Evolutionary conservation across 2,329 filamentous ascomycete species (phyloP), one percentile per base, ranked within the genome.

Genomic region (Emericellopsis cladophorae): DNA sequence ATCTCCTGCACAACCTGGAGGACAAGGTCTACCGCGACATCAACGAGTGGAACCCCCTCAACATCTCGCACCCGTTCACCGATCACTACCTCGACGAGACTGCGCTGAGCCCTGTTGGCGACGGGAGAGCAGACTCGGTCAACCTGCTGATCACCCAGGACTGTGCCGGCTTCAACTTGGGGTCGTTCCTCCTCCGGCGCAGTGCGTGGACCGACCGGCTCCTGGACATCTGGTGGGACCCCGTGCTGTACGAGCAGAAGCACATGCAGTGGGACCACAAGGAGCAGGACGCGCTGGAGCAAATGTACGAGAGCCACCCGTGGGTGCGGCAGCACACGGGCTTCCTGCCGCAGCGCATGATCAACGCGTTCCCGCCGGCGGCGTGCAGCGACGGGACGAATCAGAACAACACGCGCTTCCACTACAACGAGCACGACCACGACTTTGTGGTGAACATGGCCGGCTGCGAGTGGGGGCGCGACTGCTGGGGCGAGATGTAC

Each of bases 201-300:
- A 86, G 85, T 53, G 69, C 79, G 22, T 98, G 89, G 86, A 86
- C 89, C 0, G 90, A 96, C 53, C 81, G 87, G 5, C 66, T 98
- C 15, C 74, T 98, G 31, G 92, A 98, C 55, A 74, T 95, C 40
- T 98, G 92, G 92, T 98, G 92, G 92, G 92, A 98, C 54, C 92
- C 92, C 0, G 89, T 96, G 24, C 79, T 83, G 43, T 98, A 98
- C 60, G 92, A 98, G 64, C 92, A 98, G 64, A 93, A 88, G 58
- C 92, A 98, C 60, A 95, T 95, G 89, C 77, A 92, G 46, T 98
- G 92, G 92, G 89, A 92, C 55, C 92, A 98, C 68, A 96, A 96
- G 59, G 92, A 98, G 60, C 92, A 98, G 63, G 89, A 96, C 56
- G 87, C 89, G 2, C 67, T 98, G 34, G 89, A 95, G 64, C 84